Evolutionary conservation across 2,329 filamentous ascomycete genomes (phyloP).

Genomic region (Arthroderma uncinatum): DNA sequence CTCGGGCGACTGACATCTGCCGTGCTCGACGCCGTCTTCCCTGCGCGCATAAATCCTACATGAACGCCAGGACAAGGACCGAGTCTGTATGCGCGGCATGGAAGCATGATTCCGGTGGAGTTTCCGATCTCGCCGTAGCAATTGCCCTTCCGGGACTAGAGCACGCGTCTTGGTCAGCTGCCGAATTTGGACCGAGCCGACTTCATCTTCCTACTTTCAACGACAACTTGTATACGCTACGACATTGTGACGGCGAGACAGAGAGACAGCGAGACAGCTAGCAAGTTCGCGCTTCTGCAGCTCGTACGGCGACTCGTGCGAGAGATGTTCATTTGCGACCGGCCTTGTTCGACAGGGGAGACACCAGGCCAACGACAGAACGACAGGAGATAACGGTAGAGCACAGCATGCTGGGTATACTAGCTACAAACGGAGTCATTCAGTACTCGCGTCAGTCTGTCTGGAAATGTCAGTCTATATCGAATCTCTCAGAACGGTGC

Average conservation of each 20-base stretch:
- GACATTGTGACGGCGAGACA: neutral
- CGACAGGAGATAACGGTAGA: neutral
- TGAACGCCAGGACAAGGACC: neutral
- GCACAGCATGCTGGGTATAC: neutral
- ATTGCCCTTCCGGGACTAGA: constrained; percentile 3
- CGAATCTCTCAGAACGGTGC: neutral
- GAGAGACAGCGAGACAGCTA: neutral
- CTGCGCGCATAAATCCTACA: neutral
- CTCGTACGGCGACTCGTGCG: neutral
- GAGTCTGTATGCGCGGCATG: neutral
- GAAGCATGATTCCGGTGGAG: neutral
- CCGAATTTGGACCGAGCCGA: neutral
- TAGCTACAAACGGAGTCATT: neutral
- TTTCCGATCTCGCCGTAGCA: neutral
- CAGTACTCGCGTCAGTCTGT: neutral
- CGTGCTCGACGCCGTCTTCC: neutral
- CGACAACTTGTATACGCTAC: neutral
- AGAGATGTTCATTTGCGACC: too few species aligned
- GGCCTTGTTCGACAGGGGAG: too few species aligned
- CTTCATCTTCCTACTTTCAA: neutral
- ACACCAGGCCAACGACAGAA: too few species aligned
- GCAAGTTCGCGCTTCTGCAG: neutral
- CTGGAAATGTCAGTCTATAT: neutral
- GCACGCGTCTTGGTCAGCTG: neutral
- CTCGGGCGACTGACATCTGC: too few species aligned